Conservation (phyloP, 208 protist species). For the Angomonas deanei region DNA sequence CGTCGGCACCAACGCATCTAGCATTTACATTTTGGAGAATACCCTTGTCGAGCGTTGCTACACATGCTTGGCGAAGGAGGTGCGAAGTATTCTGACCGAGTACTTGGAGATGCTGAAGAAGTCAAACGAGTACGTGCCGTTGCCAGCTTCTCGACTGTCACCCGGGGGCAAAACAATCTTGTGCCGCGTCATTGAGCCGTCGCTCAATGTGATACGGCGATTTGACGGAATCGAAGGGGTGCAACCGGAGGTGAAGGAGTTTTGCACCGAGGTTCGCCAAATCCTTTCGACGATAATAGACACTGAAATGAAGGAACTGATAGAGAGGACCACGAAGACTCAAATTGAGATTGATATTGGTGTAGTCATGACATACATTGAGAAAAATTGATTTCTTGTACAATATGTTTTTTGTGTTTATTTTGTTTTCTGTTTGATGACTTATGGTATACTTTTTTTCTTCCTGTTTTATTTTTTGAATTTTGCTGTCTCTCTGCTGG, state of each 20-base stretch:
- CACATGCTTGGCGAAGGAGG: not conserved
- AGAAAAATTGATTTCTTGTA: constrained; percentile 7
- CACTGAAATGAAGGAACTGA: not conserved
- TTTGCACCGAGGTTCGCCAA: not conserved
- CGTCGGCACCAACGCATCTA: not conserved
- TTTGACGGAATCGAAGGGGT: not conserved
- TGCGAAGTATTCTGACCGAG: not conserved
- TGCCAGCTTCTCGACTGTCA: constrained; percentile 6
- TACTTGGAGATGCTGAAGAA: not conserved
- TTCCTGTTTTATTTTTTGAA: constrained; percentile 4
- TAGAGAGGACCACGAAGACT: not conserved
- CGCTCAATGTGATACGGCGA: constrained; percentile 29
- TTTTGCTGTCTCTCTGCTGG: too few relatives aligned
- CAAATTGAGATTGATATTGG: not conserved
- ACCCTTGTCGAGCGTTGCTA: not conserved
- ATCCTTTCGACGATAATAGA: not conserved
- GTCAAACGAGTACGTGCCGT: not conserved
- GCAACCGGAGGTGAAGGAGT: not conserved
- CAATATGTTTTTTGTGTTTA: constrained; percentile 14
- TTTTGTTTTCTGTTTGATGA: not conserved
- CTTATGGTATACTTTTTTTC: too few relatives aligned
- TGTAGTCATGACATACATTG: not conserved
- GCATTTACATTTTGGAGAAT: not conserved
- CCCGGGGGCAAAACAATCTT: constrained; percentile 15
- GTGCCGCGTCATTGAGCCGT: constrained; percentile 29